phyloP scores from a whole-genome alignment of 1,139 yeast species.

The Blastobotrys capitulatus region DNA sequence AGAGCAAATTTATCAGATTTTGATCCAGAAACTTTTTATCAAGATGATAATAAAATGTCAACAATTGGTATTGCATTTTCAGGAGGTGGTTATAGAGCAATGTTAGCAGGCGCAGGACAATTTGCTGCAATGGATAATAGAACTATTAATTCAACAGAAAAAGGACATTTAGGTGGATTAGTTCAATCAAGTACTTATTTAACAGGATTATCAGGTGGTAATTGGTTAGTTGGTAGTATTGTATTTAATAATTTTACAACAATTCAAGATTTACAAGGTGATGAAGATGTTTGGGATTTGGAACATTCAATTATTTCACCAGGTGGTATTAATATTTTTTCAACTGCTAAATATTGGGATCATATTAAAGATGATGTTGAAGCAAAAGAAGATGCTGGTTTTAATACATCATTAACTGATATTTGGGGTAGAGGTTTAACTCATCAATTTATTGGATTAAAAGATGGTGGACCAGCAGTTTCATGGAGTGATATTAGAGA shows the following conservation, averaged over 20 bases:
- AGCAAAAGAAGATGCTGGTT: slow-evolving; percentile 70
- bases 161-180: slow-evolving; percentile 73
- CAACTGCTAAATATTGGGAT: slow-evolving; percentile 55
- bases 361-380: slow-evolving; percentile 49
- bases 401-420: slow-evolving; percentile 73
- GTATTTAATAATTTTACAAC: slow-evolving; percentile 79
- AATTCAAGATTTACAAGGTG: slow-evolving; percentile 50
- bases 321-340: slow-evolving; percentile 67
- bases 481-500: slow-evolving; percentile 62
- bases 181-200: slow-evolving; percentile 74
- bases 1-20: slow-evolving; percentile 57
- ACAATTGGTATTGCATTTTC: slow-evolving; percentile 71
- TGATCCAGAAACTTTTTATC: slow-evolving; percentile 46
- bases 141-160: slow-evolving; percentile 38
- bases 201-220: slow-evolving; percentile 84
- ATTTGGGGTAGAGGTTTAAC: slow-evolving; percentile 89
- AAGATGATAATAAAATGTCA: slow-evolving; percentile 35
- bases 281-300: slow-evolving; percentile 73
- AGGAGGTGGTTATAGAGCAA: slow-evolving; percentile 92
- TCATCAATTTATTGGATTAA: slow-evolving; percentile 59
- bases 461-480: slow-evolving; percentile 58
- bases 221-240: slow-evolving; percentile 83
- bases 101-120: slow-evolving; percentile 87
- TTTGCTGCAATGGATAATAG: slow-evolving; percentile 74
- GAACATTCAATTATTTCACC: slow-evolving; percentile 55